phyloP scores from a whole-genome alignment of 1,139 yeast genomes.

The Saccharomyces pastorianus region DNA sequence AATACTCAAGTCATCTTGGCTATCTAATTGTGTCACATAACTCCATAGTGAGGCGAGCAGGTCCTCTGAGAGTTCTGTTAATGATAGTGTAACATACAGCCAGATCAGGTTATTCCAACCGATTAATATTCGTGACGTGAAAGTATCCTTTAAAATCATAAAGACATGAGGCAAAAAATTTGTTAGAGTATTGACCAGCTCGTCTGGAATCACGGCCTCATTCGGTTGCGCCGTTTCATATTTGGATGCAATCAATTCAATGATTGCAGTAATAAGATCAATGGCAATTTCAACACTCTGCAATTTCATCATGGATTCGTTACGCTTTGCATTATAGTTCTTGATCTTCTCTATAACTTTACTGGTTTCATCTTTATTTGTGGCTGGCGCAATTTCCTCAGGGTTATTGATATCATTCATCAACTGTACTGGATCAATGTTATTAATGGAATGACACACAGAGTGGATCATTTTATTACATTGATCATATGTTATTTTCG shows the following conservation, averaged over 20 bases:
- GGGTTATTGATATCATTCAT: constrained; percentile 11
- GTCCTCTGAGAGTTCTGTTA: constrained; percentile 7
- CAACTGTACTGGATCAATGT: constrained; percentile 38
- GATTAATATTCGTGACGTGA: constrained; percentile 48
- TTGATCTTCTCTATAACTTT: constrained; percentile 38
- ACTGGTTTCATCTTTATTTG: constrained; percentile 31
- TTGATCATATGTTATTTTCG: constrained; percentile 18
- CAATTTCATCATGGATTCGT: constrained; percentile 45
- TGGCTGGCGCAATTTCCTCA: constrained; percentile 30
- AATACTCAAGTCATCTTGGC: constrained; percentile 32
- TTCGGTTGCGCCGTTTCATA: constrained; percentile 12
- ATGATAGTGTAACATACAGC: constrained; percentile 33
- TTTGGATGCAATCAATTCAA: constrained; percentile 46
- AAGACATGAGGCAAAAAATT: constrained; percentile 37
- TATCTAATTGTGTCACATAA: constrained; percentile 15
- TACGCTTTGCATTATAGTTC: constrained; percentile 36
- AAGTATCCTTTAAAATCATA: constrained; percentile 36
- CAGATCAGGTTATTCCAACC: constrained; percentile 66
- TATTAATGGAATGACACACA: constrained; percentile 27
- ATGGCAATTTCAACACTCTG: constrained; percentile 62
- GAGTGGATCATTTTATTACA: constrained; percentile 29
- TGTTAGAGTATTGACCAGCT: constrained; percentile 31
- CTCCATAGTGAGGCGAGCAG: constrained; percentile 5
- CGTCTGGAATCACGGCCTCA: constrained; percentile 21
- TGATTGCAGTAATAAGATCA: constrained; percentile 66